phyloP scores from a whole-genome alignment of 192 early-diverging fungal genomes.

The Chytriomyces sp. region DNA sequence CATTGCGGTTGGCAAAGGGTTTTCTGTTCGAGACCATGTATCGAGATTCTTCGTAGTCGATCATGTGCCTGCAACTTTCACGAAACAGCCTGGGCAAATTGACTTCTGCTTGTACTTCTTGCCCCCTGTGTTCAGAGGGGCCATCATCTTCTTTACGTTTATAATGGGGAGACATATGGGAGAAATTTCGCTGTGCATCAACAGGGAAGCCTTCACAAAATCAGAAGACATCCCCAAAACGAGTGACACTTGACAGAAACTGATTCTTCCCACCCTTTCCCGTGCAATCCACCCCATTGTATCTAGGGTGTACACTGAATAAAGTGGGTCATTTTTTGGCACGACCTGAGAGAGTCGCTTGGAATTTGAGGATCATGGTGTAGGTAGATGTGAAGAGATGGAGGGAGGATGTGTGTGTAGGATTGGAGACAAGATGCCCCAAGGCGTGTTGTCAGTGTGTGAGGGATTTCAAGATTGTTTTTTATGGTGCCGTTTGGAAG shows the following conservation, averaged over 20 bases:
- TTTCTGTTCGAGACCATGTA: too few species aligned
- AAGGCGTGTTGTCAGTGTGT: not conserved
- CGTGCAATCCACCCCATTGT: conserved; percentile 19
- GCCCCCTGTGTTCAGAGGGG: not conserved
- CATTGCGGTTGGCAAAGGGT: too few species aligned
- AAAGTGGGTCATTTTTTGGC: not conserved
- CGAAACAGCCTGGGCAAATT: too few species aligned
- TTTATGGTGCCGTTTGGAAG: not conserved
- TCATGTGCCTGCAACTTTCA: too few species aligned
- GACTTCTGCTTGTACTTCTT: too few species aligned
- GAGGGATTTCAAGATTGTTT: not conserved
- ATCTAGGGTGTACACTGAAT: conserved; percentile 22
- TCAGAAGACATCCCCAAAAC: not conserved
- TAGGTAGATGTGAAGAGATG: not conserved
- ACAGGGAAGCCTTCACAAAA: not conserved
- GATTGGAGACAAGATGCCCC: not conserved
- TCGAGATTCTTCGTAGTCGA: too few species aligned
- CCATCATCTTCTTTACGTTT: not conserved
- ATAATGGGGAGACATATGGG: not conserved
- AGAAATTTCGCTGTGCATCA: not conserved
- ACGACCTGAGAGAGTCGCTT: not conserved
- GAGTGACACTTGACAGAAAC: not conserved
- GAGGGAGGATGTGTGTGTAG: not conserved
- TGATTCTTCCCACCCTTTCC: conserved; percentile 26
- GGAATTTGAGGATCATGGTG: not conserved